Evolutionary conservation across 192 early-diverging fungal species (phyloP).

Genomic region (Martensiomyces pterosporus): DNA sequence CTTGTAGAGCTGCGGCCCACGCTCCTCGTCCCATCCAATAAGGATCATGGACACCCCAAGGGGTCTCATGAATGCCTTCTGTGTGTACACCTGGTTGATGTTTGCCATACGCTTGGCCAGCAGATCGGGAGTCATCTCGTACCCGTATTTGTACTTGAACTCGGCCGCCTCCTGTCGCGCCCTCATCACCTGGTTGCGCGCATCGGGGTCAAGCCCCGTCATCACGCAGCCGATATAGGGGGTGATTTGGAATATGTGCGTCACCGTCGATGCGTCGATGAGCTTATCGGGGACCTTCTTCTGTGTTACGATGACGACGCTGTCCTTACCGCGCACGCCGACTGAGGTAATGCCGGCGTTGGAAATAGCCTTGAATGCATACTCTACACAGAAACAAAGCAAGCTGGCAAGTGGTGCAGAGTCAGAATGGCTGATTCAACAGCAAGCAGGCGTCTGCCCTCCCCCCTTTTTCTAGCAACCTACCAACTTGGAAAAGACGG

Average conservation of each 20-base stretch:
- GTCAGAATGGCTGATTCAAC: not conserved
- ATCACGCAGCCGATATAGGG: slow-evolving; percentile 95
- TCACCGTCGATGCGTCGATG: slow-evolving; percentile 87
- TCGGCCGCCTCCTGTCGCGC: slow-evolving; percentile 95
- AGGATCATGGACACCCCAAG: slow-evolving; percentile 98
- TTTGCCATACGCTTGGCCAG: slow-evolving; percentile 97
- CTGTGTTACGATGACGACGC: slow-evolving; percentile 92
- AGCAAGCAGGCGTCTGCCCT: not conserved
- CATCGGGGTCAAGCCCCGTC: slow-evolving; percentile 95
- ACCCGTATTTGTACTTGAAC: slow-evolving; percentile 98
- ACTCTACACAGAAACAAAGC: slow-evolving; percentile 66
- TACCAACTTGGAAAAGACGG: slow-evolving; percentile 98
- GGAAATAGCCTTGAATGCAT: slow-evolving; percentile 99
- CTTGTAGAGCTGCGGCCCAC: slow-evolving; percentile 96
- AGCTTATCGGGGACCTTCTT: slow-evolving; percentile 97
- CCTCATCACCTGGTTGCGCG: slow-evolving; percentile 86
- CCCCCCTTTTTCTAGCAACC: slow-evolving; percentile 7
- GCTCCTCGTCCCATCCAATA: slow-evolving; percentile 94
- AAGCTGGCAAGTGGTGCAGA: no score
- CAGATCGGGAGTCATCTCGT: slow-evolving; percentile 95
- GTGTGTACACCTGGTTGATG: slow-evolving; percentile 99
- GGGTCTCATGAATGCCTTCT: slow-evolving; percentile 98
- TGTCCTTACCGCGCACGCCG: slow-evolving; percentile 93
- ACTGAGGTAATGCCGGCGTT: slow-evolving; percentile 94
- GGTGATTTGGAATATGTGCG: slow-evolving; percentile 90